Conservation (phyloP, 805 yeast genomes). For the Zygosaccharomyces bisporus region DNA sequence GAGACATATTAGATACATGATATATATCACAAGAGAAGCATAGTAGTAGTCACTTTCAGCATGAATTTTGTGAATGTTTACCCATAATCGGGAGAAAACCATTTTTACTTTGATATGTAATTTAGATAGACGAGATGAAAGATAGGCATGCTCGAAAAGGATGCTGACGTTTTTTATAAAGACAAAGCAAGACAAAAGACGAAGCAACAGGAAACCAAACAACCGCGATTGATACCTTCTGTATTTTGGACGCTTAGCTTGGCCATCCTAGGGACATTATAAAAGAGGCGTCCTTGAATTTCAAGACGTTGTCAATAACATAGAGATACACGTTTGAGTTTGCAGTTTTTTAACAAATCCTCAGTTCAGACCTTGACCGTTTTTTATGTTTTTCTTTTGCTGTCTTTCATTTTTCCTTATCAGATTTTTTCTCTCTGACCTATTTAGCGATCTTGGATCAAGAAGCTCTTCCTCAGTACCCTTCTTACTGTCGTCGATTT, state of each 20-base stretch:
- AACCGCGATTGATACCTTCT: too few species aligned
- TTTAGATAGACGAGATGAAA: too few species aligned
- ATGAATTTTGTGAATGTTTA: too few species aligned
- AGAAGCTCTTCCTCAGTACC: conserved; percentile 59
- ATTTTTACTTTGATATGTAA: too few species aligned
- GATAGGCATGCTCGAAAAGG: too few species aligned
- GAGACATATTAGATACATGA: not conserved
- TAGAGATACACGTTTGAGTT: not conserved
- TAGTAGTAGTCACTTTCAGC: too few species aligned
- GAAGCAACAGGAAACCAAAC: too few species aligned
- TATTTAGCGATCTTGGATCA: conserved; percentile 79
- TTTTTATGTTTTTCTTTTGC: conserved; percentile 73
- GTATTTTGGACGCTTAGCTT: too few species aligned
- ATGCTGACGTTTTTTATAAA: too few species aligned
- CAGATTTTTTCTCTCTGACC: conserved; percentile 80
- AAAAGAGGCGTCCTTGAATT: not conserved
- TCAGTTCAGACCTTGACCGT: conserved; percentile 17
- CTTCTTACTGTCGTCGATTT: conserved; percentile 72
- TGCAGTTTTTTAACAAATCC: not conserved
- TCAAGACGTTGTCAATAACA: not conserved
- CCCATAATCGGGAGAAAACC: too few species aligned
- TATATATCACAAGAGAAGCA: not conserved
- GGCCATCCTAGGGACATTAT: too few species aligned
- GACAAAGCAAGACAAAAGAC: too few species aligned
- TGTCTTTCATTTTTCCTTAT: conserved; percentile 81